Conservation (phyloP, 768 basidiomycete genomes). For the Phaeotremella skinneri region DNA sequence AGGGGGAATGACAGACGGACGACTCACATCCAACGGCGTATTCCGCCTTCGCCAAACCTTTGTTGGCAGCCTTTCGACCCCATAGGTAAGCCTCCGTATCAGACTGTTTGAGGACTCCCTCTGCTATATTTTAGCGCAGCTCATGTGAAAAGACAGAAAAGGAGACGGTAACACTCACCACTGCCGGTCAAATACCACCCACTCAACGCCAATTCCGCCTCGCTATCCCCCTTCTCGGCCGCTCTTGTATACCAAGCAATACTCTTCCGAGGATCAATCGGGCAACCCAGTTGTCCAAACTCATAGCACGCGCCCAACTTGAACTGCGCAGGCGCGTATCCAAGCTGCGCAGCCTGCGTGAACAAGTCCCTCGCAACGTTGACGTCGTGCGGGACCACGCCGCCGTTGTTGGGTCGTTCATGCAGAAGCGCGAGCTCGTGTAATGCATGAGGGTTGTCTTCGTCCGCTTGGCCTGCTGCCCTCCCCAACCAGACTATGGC, state of each 20-base stretch:
- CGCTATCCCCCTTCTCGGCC: slow-evolving; percentile 91
- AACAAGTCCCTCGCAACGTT: slow-evolving; percentile 78
- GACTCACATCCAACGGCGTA: slow-evolving; percentile 79
- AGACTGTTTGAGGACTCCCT: slow-evolving; percentile 93
- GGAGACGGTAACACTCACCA: slow-evolving; percentile 46
- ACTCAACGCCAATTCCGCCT: slow-evolving; percentile 91
- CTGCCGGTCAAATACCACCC: slow-evolving; percentile 90
- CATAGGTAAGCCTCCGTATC: slow-evolving; percentile 98
- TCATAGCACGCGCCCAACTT: slow-evolving; percentile 95
- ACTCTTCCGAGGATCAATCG: slow-evolving; percentile 85
- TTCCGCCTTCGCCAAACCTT: slow-evolving; percentile 93
- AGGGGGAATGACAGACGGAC: background rate
- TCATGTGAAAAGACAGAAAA: too few species aligned
- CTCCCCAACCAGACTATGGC: slow-evolving; percentile 91
- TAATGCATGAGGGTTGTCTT: slow-evolving; percentile 94
- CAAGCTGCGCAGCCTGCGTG: slow-evolving; percentile 86
- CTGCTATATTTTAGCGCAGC: too few species aligned
- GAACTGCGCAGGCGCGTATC: slow-evolving; percentile 89
- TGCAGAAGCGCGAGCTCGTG: slow-evolving; percentile 75
- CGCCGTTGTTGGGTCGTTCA: slow-evolving; percentile 54
- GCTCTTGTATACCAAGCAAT: slow-evolving; percentile 99
- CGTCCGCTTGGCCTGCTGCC: slow-evolving; percentile 95
- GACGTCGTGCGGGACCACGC: slow-evolving; percentile 73
- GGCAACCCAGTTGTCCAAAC: slow-evolving; percentile 81
- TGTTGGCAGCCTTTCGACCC: slow-evolving; percentile 94